Base-by-base conservation (phyloP, 1,284 basidiomycete genomes). In the Austropuccinia psidii region DNA sequence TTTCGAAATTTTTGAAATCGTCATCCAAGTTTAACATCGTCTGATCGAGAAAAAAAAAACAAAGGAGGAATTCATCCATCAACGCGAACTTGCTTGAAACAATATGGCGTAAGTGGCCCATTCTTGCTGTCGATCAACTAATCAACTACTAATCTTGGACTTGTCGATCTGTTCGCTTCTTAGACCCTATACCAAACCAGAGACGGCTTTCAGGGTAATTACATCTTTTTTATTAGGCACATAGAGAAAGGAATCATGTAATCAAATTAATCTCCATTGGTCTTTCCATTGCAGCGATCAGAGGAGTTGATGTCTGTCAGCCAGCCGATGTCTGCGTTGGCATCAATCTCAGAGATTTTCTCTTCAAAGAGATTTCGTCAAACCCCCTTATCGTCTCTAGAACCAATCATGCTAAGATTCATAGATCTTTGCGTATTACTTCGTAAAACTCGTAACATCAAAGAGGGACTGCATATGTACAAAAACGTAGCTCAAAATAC, bases 341-440 rank as follows among this genome's bases (percentile, higher is more conserved):
- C 93, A 79, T 90, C 90, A 7, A 85, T 95, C 77, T 89, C 90
- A 11, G 91, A 94, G 81, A 91, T 95, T 86, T 93, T 95, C 83
- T 86, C 88, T 47, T 90, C 90, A 54, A 97, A 98, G 84, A 88
- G 91, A 74, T 98, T 98, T 85, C 88, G 93, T 78, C 89, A 90
- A 75, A 96, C 93, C 0, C 91, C 94, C 0, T 84, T 98, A 45
- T 84, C 87, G 5, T 88, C 90, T 9, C 87, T 98, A 70, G 95
- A 98, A 82, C 96, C 96, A 75, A 97, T 98, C 82, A 90, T 98
- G 86, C 83, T 93, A 76, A 88, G 91, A 62, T 85, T 85, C 81
- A 80, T 98, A 83, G 93, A 97, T 80, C 89, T 99, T 75, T 98
- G 93, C 80, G 93, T 98, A 75, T 90, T 93, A 75, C 88, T 97